Evolutionary conservation across 495 filamentous ascomycete genomes (phyloP), one percentile per base, ranked within the genome.

Genomic region (Annulohypoxylon nitens): DNA sequence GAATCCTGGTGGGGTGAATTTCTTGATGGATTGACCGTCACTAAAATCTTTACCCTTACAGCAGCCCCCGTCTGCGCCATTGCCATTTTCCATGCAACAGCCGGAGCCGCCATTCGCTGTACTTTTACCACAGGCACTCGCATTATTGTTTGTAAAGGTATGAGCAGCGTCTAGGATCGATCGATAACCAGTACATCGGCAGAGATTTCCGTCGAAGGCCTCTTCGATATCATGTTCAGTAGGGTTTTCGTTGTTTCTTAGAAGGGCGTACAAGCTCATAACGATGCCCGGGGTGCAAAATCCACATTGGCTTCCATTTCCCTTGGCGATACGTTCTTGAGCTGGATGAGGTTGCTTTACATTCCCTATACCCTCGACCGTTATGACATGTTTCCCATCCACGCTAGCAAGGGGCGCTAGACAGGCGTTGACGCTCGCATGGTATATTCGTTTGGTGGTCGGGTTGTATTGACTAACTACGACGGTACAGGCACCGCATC

Each of bases 251-350:
- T 91, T 89, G 77, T 95, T 97, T 67, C 92, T 86, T 54, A 97
- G 83, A 60, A 97, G 86, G 14, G 95, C 93, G 79, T 95, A 95
- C 30, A 95, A 81, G 76, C 92, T 94, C 96, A 99, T 98, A 60
- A 98, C 95, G 79, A 99, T 99, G 8, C 96, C 96, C 3, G 95
- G 96, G 5, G 96, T 98, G 77, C 96, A 99, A 78, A 99, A 99
- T 7, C 87, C 89, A 75, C 89, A 92, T 79, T 92, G 90, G 41
- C 87, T 89, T 36, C 90, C 90, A 76, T 91, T 87, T 47, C 85
- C 80, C 79, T 90, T 91, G 20, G 94, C 94, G 67, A 99, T 92
- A 50, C 96, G 89, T 81, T 99, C 95, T 81, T 99, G 96, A 1
- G 92, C 84, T 3, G 96, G 93, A 84, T 99, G 96, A 10, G 96